Evolutionary conservation across 495 filamentous ascomycete genomes (phyloP), one percentile per base, ranked within the genome.

Genomic region (Polyplosphaeria fusca): DNA sequence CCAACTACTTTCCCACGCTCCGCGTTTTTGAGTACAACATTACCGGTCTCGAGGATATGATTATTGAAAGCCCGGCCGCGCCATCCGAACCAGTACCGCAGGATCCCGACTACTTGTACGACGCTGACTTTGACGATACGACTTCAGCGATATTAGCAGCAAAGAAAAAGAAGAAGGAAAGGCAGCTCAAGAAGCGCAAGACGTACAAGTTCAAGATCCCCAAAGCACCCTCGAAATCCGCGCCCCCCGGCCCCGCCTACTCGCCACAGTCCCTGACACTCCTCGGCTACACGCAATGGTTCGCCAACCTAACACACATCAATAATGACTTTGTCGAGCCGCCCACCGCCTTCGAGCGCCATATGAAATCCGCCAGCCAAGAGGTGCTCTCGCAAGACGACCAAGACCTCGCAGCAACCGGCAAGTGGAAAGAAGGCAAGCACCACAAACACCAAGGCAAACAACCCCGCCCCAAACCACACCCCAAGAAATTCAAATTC

Each of bases 11-110:
- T 65, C 93, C 93, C 1, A 89, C 87, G 2, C 68, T 97, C 28
- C 79, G 93, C 2, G 80, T 97, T 20, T 74, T 91, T 48, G 89
- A 96, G 67, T 99, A 99, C 76, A 97, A 99, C 64, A 88, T 88
- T 52, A 88, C 88, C 0, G 90, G 88, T 0, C 64, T 96, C 4
- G 84, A 89, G 45, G 60, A 80, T 30, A 19, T 66, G 2, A 38
- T 62, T 32, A 39, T 63, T 24, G 26, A 47, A 12, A 30, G 38
- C 16, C 25, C 18, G 9, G 19, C 28, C 16, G 16, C n/a, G 0
- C 42, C 40, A 13, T 4, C 23, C 5, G 11, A 42, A 20, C 7
- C 30, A 7, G 14, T 35, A 7, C 30, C 30, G 7, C 30, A 35
- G 7, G 30, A 35, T 7, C 7, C 7, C 7, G 30, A 35, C 30